These are phyloP conservation scores for Mrakia frigida DNA, from an alignment of 768 basidiomycete species.

Conservation along the genomic window DNA sequence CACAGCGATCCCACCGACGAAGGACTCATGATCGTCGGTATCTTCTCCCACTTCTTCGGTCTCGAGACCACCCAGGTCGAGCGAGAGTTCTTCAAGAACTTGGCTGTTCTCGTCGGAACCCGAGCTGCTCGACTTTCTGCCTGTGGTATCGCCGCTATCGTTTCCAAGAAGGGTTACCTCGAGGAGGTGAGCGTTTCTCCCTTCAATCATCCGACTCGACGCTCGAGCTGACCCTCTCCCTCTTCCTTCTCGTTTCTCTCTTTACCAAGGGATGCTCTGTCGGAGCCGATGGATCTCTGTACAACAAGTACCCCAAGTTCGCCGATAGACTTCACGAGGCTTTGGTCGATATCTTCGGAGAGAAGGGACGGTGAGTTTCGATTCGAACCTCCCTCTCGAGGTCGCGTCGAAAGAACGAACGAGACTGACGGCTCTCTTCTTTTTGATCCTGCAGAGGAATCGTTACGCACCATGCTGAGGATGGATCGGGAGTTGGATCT, in stretches of 20 bases:
- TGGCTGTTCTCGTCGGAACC: slow-evolving; percentile 72
- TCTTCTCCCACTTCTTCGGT: slow-evolving; percentile 95
- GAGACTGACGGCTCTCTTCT: not conserved
- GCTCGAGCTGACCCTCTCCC: slow-evolving; percentile 45
- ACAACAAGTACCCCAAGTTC: slow-evolving; percentile 94
- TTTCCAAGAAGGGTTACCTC: slow-evolving; percentile 86
- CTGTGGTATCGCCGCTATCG: slow-evolving; percentile 95
- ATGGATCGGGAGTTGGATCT: slow-evolving; percentile 89
- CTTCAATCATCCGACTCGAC: too few species aligned
- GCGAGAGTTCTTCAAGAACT: slow-evolving; percentile 92
- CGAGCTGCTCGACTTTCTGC: slow-evolving; percentile 86
- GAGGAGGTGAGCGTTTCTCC: slow-evolving; percentile 52
- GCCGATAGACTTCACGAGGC: slow-evolving; percentile 89
- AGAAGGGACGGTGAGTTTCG: slow-evolving; percentile 75
- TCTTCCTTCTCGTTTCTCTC: not conserved
- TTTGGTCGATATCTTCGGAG: slow-evolving; percentile 88
- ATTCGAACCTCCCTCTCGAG: not conserved
- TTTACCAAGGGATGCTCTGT: slow-evolving; percentile 50
- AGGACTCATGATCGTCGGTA: slow-evolving; percentile 90
- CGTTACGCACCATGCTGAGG: slow-evolving; percentile 75
- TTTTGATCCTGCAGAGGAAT: slow-evolving; percentile 52
- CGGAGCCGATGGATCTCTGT: slow-evolving; percentile 61
- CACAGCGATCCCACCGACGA: slow-evolving; percentile 90
- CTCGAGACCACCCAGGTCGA: slow-evolving; percentile 94
- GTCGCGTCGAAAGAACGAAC: not conserved